These are phyloP conservation scores for Trametes meyenii DNA, from an alignment of 768 basidiomycete species.

Conservation along the genomic window DNA sequence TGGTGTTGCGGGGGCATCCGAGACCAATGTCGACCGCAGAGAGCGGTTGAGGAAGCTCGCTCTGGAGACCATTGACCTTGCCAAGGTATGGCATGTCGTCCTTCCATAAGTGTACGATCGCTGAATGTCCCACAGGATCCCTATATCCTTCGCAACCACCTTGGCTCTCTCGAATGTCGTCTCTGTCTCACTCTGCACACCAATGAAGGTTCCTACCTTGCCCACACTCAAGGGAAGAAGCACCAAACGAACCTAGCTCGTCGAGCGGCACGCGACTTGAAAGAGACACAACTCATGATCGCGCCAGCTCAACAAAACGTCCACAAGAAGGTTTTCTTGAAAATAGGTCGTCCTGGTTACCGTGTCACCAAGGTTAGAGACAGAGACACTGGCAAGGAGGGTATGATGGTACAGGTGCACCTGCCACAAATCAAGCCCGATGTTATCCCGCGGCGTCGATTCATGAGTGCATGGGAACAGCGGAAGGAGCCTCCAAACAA, in stretches of 20 bases:
- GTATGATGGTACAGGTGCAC: slow-evolving; percentile 97
- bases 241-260: slow-evolving; percentile 98
- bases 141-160: slow-evolving; percentile 97
- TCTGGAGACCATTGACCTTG: slow-evolving; percentile 95
- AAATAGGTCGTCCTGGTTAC: slow-evolving; percentile 95
- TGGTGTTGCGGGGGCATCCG: slow-evolving; percentile 93
- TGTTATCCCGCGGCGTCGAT: slow-evolving; percentile 82
- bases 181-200: slow-evolving; percentile 97
- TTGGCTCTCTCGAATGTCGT: slow-evolving; percentile 97
- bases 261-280: slow-evolving; percentile 95
- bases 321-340: slow-evolving; percentile 92
- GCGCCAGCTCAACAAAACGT: slow-evolving; percentile 78
- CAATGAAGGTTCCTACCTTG: slow-evolving; percentile 99
- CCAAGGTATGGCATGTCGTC: slow-evolving; percentile 63
- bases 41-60: slow-evolving; percentile 95
- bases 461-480: slow-evolving; percentile 99
- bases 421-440: slow-evolving; percentile 91
- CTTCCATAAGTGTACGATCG: neutral
- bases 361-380: slow-evolving; percentile 97
- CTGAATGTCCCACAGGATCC: slow-evolving; percentile 66
- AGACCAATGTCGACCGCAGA: slow-evolving; percentile 92
- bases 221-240: slow-evolving; percentile 99
- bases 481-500: slow-evolving; percentile 93
- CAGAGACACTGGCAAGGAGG: slow-evolving; percentile 86
- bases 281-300: slow-evolving; percentile 90